Percentiles rank a stretch among this genome's conserved stretches.
phyloP scores from a whole-genome alignment of 1,139 yeast species.

The Taphrina populina region DNA sequence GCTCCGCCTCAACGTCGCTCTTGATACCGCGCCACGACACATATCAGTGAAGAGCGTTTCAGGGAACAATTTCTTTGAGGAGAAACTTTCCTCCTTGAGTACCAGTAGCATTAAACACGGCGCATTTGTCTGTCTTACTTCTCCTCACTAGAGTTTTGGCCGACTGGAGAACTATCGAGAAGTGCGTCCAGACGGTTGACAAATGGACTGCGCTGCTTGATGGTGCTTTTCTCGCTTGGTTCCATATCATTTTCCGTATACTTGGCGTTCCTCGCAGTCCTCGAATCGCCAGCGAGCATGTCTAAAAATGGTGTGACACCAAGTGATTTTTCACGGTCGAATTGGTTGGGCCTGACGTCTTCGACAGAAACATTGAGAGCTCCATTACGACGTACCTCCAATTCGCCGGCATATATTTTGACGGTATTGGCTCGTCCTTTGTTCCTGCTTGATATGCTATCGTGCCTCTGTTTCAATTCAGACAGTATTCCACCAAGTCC shows the following conservation, averaged over 20 bases:
- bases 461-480: not conserved
- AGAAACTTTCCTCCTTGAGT: no score
- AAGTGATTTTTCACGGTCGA: conserved; percentile 2
- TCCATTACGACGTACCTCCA: conserved; percentile 1
- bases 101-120: no score
- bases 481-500: conserved; percentile 26
- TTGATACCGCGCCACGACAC: no score
- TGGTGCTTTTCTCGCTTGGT: conserved; percentile 11
- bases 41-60: no score
- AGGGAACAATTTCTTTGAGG: no score
- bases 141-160: not conserved
- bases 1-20: no score
- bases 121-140: no score
- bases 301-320: no score
- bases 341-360: conserved; percentile 5
- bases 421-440: conserved; percentile 7
- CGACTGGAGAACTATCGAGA: conserved; percentile 1
- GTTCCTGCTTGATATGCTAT: not conserved
- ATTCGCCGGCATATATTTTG: conserved; percentile 1
- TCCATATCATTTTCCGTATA: conserved; percentile 8
- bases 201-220: not conserved
- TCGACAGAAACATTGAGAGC: conserved; percentile 12
- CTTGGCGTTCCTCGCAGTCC: no score
- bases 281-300: no score
- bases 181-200: not conserved